These are phyloP conservation scores for Pythium brachiatum DNA, from an alignment of 352 stramenopile species.

Conservation along the genomic window DNA sequence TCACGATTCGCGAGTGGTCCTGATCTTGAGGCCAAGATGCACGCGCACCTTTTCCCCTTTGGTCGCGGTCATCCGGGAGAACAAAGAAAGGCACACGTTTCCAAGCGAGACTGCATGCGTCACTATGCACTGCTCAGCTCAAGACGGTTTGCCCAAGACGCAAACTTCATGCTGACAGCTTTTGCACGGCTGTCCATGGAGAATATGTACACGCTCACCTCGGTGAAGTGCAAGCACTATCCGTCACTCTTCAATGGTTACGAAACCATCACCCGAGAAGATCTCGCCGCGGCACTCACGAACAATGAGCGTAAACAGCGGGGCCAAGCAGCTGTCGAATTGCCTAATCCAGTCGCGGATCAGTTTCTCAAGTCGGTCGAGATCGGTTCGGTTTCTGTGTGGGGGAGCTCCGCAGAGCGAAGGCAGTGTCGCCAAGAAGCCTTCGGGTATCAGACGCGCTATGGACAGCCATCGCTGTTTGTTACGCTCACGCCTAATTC, in stretches of 20 bases:
- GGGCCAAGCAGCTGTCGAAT: too few relatives aligned
- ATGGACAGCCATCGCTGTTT: constrained; percentile 19
- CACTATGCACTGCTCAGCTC: background rate
- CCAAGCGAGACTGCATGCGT: background rate
- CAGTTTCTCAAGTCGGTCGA: constrained; percentile 19
- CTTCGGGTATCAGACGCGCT: constrained; percentile 20
- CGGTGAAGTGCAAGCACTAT: background rate
- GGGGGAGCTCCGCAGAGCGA: constrained; percentile 10
- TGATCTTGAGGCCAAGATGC: background rate
- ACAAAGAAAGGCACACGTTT: background rate
- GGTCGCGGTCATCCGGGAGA: background rate
- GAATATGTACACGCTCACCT: background rate
- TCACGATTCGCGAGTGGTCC: background rate
- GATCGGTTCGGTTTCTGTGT: constrained; percentile 15
- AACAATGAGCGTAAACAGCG: constrained; percentile 19
- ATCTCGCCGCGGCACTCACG: background rate
- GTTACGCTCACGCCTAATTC: constrained; percentile 21
- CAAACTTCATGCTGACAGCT: background rate
- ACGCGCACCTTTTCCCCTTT: background rate
- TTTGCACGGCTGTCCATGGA: background rate
- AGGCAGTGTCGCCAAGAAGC: constrained; percentile 19
- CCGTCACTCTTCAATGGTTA: background rate
- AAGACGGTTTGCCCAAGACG: background rate
- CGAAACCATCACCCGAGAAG: background rate
- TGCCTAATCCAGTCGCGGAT: constrained; percentile 4